Percentiles rank a stretch among this genome's conserved stretches.
These are phyloP conservation scores for Trebouxiophyceae sp. DNA, from an alignment of 163 green algal genomes.

Conservation along the genomic window DNA sequence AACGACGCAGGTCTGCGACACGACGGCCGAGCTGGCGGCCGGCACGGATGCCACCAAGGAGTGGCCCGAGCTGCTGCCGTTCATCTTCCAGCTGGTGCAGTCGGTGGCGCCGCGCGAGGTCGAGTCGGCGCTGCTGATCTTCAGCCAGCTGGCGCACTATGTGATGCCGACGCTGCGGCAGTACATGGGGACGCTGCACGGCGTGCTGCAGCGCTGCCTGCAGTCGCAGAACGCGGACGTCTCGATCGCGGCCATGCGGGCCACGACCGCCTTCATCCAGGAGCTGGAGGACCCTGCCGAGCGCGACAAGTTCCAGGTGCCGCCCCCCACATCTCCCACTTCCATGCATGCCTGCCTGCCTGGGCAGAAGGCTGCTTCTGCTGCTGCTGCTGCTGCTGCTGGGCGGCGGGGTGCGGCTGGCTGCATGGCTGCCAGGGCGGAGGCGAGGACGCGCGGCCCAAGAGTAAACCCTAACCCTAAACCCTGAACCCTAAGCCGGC, in stretches of 20 bases:
- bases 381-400: no score
- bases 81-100: slow-evolving; percentile 76
- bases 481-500: no score
- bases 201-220: slow-evolving; percentile 22
- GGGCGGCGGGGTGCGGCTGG: no score
- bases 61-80: slow-evolving; percentile 92
- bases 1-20: slow-evolving; percentile 80
- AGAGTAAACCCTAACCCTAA: no score
- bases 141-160: slow-evolving; percentile 70
- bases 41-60: slow-evolving; percentile 27
- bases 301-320: slow-evolving; percentile 70
- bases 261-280: slow-evolving; percentile 72
- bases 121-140: slow-evolving; percentile 71
- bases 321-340: neutral
- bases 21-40: slow-evolving; percentile 75
- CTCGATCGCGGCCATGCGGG: slow-evolving; percentile 64
- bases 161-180: slow-evolving; percentile 50
- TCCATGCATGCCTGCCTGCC: no score
- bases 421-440: no score
- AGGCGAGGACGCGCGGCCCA: no score
- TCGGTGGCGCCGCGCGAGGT: slow-evolving; percentile 8
- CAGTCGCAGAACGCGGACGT: slow-evolving; percentile 37
- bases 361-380: no score
- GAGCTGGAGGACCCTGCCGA: slow-evolving; percentile 62
- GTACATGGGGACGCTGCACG: slow-evolving; percentile 59